Evolutionary conservation across 1,284 basidiomycete species (phyloP), one percentile per base, ranked within the genome.

Genomic region (Tylopilus orsonianus): DNA sequence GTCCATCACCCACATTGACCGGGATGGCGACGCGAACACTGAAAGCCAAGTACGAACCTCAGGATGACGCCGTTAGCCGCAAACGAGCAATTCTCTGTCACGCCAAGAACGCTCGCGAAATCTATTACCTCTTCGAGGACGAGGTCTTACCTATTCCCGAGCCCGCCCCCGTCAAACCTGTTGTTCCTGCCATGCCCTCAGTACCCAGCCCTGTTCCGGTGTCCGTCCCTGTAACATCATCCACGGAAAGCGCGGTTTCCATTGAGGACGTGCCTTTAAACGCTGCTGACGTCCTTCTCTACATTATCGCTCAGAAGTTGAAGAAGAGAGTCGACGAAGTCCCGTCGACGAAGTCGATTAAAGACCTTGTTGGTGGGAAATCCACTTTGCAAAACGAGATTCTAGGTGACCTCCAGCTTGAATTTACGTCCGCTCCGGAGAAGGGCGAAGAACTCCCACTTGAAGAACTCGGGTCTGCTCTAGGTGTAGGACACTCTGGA

Each of bases 331-430:
- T 94, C 30, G 80, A 86, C 45, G 96, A 98, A 60, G 77, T 99
- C 46, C 89, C 93, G 3, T 77, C 94, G n/a, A 81, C 84, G 56
- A 99, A 99, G 71, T 90, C 93, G 2, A 95, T 99, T 78, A 98
- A 98, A 73, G 96, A 99, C 65, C 87, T 98, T 52, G 94, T 97
- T 44, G 94, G 93, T 35, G 97, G 97, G 58, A 99, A 99, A 75
- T 98, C 95, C 20, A 98, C 97, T 1, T 76, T 99, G 49, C 94
- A 97, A 71, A 97, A 98, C 68, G 95, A 98, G 71, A 95, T 97
- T 55, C 75, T 97, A 40, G 94, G 93, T 44, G 93, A 97, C 67
- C 78, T 97, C 23, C 90, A 95, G 64, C 81, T 90, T 59, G 93
- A 96, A 65, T 96, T 95, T 66, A 67, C 83, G 5, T 90, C 90